A percentile compares a stretch with the other conserved stretches of the same genome.
These are phyloP conservation scores for Chenopodium suecicum DNA, from an alignment of 148 eudicot genomes.

Conservation along the genomic window DNA sequence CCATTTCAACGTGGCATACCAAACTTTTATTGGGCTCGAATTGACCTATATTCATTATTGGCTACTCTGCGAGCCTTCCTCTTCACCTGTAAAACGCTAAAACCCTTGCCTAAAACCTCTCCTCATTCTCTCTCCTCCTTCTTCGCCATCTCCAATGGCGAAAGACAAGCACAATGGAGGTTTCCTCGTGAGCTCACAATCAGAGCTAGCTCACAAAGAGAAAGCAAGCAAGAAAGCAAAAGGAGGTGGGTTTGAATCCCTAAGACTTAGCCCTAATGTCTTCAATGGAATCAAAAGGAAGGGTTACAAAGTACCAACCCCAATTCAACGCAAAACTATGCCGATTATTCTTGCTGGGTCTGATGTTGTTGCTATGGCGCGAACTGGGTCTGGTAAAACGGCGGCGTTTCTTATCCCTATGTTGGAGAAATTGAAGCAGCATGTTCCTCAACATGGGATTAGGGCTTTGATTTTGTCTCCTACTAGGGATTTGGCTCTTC, in stretches of 20 bases:
- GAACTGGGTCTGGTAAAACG: conserved; percentile 96
- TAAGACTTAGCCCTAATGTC: conserved; percentile 47
- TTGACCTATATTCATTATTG: no score
- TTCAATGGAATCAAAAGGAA: conserved; percentile 66
- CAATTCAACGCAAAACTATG: conserved; percentile 94
- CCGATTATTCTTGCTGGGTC: conserved; percentile 71
- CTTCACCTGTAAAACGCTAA: no score
- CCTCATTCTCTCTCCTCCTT: background rate
- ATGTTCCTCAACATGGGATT: conserved; percentile 73
- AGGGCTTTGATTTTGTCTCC: conserved; percentile 83
- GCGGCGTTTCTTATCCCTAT: conserved; percentile 94
- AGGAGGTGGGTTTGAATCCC: conserved; percentile 91
- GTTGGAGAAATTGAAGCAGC: conserved; percentile 75
- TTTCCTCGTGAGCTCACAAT: conserved; percentile 51
- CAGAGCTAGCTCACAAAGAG: conserved; percentile 49
- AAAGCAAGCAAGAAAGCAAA: conserved; percentile 62
- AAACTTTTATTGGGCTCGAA: no score
- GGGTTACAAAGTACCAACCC: conserved; percentile 90
- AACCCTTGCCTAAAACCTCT: background rate
- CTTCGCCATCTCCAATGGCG: conserved; percentile 27
- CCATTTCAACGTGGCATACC: no score
- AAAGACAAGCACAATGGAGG: conserved; percentile 6
- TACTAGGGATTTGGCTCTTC: conserved; percentile 89
- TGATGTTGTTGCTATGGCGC: conserved; percentile 97
- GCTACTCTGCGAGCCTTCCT: no score